phyloP scores from a whole-genome alignment of 768 basidiomycete genomes.

The Melanogaster broomeanus region DNA sequence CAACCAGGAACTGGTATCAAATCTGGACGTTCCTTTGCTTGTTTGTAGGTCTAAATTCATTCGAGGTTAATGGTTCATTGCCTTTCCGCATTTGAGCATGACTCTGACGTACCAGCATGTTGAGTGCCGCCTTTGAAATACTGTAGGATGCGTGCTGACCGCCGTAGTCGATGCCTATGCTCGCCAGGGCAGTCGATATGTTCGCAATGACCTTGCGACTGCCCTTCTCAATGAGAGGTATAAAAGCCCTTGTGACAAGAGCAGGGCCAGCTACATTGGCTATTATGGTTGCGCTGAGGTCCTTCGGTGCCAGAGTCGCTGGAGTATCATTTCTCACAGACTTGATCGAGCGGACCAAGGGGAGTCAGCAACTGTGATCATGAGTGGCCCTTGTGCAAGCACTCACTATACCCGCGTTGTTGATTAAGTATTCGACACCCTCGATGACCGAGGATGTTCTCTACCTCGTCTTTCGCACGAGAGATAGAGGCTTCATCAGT shows the following conservation, averaged over 20 bases:
- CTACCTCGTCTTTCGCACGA: conserved; percentile 17
- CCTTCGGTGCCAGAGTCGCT: conserved; percentile 24
- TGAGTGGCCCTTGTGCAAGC: not conserved
- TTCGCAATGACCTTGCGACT: conserved; percentile 37
- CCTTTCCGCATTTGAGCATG: not conserved
- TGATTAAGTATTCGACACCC: conserved; percentile 43
- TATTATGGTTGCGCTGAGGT: conserved; percentile 24
- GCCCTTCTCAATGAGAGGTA: conserved; percentile 36
- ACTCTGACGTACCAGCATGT: conserved; percentile 38
- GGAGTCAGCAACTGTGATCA: not conserved
- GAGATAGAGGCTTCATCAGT: conserved; percentile 29
- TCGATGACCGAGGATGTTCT: conserved; percentile 5
- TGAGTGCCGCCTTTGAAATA: conserved; percentile 40
- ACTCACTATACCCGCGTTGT: conserved; percentile 41
- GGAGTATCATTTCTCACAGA: conserved; percentile 25
- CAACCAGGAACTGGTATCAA: conserved; percentile 32
- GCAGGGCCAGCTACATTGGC: conserved; percentile 38
- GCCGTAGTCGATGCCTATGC: conserved; percentile 33
- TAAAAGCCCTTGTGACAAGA: conserved; percentile 34
- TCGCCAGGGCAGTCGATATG: conserved; percentile 33
- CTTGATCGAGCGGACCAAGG: conserved; percentile 5
- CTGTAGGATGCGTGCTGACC: conserved; percentile 33
- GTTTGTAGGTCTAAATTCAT: conserved; percentile 35
- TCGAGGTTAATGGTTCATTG: not conserved
- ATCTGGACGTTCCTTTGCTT: conserved; percentile 34